Conservation (phyloP, 768 basidiomycete genomes). For the Pleurotus pulmonarius region DNA sequence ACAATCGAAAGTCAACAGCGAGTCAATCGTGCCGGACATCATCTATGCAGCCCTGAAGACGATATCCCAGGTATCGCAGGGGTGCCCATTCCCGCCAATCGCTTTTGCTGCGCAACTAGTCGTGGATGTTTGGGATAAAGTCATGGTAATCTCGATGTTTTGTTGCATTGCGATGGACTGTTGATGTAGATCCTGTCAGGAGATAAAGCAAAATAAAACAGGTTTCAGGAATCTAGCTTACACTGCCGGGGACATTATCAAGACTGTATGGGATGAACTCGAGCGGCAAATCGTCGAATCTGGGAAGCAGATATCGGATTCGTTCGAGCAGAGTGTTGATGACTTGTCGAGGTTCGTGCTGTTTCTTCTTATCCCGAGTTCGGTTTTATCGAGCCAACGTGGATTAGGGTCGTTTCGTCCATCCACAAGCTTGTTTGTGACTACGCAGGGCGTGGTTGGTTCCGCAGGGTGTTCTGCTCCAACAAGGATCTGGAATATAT, state of each 20-base stretch:
- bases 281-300: not conserved
- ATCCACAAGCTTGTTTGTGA: not conserved
- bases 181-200: not conserved
- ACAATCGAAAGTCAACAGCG: too few relatives aligned
- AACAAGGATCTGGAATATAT: not conserved
- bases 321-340: not conserved
- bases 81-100: not conserved
- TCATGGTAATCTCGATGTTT: not conserved
- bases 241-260: not conserved
- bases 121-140: not conserved
- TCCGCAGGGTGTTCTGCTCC: not conserved
- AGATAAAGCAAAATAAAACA: not conserved
- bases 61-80: not conserved
- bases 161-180: not conserved
- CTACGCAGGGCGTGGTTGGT: not conserved
- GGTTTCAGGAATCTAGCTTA: not conserved
- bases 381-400: not conserved
- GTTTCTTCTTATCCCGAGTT: too few relatives aligned
- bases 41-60: not conserved
- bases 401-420: not conserved
- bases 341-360: not conserved
- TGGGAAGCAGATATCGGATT: not conserved
- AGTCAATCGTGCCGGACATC: not conserved
- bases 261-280: not conserved
- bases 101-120: not conserved